Percentiles rank a stretch among this genome's conserved stretches.
Evolutionary conservation across 192 early-diverging fungal genomes (phyloP).

Genomic region (Backusella tarrabulga): DNA sequence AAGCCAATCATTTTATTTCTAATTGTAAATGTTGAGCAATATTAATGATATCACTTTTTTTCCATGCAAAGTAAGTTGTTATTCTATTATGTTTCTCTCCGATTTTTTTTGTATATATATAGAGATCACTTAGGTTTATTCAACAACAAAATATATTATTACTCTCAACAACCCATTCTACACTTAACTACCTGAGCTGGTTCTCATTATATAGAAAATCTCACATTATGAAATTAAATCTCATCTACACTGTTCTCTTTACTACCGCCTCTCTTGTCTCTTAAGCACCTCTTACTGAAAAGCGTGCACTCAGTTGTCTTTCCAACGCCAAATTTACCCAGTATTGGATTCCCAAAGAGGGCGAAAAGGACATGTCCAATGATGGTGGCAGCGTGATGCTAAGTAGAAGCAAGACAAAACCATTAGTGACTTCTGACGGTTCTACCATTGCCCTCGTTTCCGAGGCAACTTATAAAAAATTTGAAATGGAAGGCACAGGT

Average conservation of each 20-base stretch:
- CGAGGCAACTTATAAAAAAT: constrained; percentile 32
- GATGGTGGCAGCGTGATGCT: not conserved
- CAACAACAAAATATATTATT: not conserved
- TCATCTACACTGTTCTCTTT: not conserved
- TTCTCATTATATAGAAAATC: not conserved
- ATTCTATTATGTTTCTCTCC: not conserved
- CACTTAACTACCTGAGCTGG: not conserved
- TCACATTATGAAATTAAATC: not conserved
- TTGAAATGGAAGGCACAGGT: constrained; percentile 41
- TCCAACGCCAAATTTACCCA: no score
- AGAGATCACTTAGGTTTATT: not conserved
- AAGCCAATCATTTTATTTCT: not conserved
- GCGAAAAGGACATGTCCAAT: no score
- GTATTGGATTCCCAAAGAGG: no score
- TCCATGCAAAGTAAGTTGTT: not conserved
- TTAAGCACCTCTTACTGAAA: no score
- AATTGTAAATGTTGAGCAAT: not conserved
- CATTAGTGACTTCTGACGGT: constrained; percentile 15
- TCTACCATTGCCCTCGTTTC: constrained; percentile 29
- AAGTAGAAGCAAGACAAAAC: constrained; percentile 12
- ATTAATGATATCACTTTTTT: not conserved
- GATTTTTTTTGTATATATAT: not conserved
- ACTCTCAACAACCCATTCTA: not conserved
- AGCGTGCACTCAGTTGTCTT: no score
- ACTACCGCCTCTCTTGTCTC: not conserved